Conservation (phyloP, 1,139 yeast species). For the Yamadazyma sp. region DNA sequence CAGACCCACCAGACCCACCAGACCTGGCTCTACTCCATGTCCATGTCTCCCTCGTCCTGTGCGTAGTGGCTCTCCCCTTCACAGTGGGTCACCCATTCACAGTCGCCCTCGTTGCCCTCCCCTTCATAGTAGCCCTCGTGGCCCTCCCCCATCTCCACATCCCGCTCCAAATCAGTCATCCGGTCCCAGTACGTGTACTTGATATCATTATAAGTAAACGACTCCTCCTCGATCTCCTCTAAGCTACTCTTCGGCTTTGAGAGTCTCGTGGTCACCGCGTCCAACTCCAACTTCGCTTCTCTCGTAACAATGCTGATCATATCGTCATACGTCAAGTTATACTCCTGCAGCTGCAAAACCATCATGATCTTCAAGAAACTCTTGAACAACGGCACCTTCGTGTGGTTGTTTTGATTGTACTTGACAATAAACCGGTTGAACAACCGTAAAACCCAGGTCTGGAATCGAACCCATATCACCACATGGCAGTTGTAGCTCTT, state of each 20-base stretch:
- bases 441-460: slow-evolving; percentile 37
- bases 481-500: slow-evolving; percentile 26
- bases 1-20: no score
- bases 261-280: slow-evolving; percentile 11
- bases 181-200: slow-evolving; percentile 42
- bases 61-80: neutral
- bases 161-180: slow-evolving; percentile 22
- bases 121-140: no score
- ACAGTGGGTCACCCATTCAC: no score
- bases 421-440: slow-evolving; percentile 36
- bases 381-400: slow-evolving; percentile 21
- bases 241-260: slow-evolving; percentile 14
- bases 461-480: slow-evolving; percentile 29
- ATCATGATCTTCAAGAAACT: slow-evolving; percentile 20
- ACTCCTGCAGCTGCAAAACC: slow-evolving; percentile 10
- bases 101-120: neutral
- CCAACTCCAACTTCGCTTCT: slow-evolving; percentile 28
- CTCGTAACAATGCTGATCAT: slow-evolving; percentile 25
- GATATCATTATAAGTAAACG: slow-evolving; percentile 19
- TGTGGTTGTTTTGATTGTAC: slow-evolving; percentile 24
- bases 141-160: slow-evolving; percentile 29
- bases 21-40: slow-evolving; percentile 2
- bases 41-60: slow-evolving; percentile 5
- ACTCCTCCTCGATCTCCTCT: slow-evolving; percentile 17
- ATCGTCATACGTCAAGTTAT: slow-evolving; percentile 23